phyloP scores from a whole-genome alignment of 2,329 filamentous ascomycete species.

The Penicillium sp. region DNA sequence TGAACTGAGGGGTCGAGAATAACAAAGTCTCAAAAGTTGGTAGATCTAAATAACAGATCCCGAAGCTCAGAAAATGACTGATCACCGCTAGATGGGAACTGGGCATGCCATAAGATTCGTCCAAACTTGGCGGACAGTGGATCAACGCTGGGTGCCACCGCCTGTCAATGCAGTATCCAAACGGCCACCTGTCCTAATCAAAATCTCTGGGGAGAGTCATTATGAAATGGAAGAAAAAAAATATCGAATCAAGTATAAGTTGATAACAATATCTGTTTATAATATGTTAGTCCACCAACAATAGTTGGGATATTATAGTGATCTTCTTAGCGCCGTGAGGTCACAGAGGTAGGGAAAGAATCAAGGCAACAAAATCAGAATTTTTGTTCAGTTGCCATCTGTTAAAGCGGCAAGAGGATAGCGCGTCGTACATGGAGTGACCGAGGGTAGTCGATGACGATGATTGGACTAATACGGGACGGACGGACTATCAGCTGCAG shows the following conservation, averaged over 20 bases:
- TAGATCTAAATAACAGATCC: not conserved
- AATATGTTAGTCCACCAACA: not conserved
- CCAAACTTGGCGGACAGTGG: constrained; percentile 21
- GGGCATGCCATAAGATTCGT: constrained; percentile 22
- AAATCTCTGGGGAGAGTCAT: constrained; percentile 1
- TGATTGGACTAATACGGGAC: constrained; percentile 29
- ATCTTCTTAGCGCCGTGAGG: not conserved
- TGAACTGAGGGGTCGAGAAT: not conserved
- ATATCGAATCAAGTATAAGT: not conserved
- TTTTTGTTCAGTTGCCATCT: constrained; percentile 36
- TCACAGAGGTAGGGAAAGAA: constrained; percentile 13
- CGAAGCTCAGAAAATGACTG: constrained; percentile 1
- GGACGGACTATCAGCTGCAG: constrained; percentile 29
- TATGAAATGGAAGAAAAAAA: not conserved
- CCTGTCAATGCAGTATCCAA: constrained; percentile 13
- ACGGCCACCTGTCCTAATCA: constrained; percentile 23
- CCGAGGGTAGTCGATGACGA: constrained; percentile 19
- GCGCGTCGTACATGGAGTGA: constrained; percentile 31
- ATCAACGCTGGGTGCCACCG: constrained; percentile 15
- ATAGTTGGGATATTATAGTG: not conserved
- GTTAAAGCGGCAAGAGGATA: constrained; percentile 36
- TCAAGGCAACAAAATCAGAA: constrained; percentile 21
- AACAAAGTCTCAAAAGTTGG: not conserved
- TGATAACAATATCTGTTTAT: not conserved
- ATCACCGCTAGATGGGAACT: constrained; percentile 8